A percentile compares a stretch with the other conserved stretches of the same genome.
Evolutionary conservation across 148 eudicot species (phyloP).

Genomic region (Vaccinium darrowii): DNA sequence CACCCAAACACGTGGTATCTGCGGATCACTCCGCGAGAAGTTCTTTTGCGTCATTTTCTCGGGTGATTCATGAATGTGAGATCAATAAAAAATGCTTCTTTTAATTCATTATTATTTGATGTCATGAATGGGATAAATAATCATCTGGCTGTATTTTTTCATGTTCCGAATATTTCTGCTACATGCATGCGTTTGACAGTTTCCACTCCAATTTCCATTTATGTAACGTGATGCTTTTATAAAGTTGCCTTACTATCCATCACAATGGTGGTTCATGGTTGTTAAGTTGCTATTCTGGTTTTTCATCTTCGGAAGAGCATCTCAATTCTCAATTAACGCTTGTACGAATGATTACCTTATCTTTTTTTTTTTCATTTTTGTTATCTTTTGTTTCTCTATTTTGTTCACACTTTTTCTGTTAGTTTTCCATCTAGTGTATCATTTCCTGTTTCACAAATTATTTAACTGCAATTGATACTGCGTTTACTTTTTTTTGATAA

Average conservation of each 20-base stretch:
- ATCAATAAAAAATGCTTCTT: not conserved
- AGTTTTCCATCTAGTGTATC: not conserved
- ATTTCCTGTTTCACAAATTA: not conserved
- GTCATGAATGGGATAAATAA: not conserved
- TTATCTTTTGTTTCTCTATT: not conserved
- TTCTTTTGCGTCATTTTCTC: not conserved
- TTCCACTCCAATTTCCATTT: not conserved
- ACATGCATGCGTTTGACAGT: not conserved
- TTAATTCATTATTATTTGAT: too few relatives aligned
- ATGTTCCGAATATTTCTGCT: not conserved
- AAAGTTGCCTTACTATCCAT: not conserved
- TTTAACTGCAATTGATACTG: not conserved
- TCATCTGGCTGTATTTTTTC: not conserved
- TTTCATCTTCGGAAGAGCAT: constrained; percentile 7
- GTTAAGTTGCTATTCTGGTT: not conserved
- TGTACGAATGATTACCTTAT: not conserved
- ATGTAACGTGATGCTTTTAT: not conserved
- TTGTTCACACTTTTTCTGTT: not conserved
- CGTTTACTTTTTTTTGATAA: not conserved
- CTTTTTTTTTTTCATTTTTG: not conserved
- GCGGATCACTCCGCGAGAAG: not conserved
- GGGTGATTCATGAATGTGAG: not conserved
- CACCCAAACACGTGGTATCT: not conserved
- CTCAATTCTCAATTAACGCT: not conserved
- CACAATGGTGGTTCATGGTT: not conserved